Evolutionary conservation across 768 basidiomycete species (phyloP), one percentile per base, ranked within the genome.

Genomic region (Lactarius deliciosus): DNA sequence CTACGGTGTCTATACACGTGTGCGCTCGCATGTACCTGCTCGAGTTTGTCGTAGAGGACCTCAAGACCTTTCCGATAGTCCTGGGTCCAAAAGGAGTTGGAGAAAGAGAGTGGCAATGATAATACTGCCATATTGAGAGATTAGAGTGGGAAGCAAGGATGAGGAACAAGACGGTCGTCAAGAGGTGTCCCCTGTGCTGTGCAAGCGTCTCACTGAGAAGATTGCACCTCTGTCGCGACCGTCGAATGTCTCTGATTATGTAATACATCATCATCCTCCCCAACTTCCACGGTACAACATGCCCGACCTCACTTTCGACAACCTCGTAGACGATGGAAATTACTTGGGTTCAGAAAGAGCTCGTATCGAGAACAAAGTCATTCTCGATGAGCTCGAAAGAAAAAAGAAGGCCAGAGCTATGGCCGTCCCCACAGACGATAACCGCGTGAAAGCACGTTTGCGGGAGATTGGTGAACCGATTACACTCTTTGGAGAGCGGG

Each of bases 341-440:
- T 90, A 89, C 72, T 74, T 85, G 25, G 87, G 88, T 66, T 83
- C 89, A 13, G 91, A 93, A 69, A 79, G 91, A 50, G 91, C 90
- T 64, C 82, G 86, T 71, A 75, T 87, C 60, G 91, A 92, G 76
- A 93, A 94, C 80, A 88, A 90, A 73, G 89, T 90, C 70, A 86
- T 98, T 61, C 82, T 98, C 57, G 92, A 94, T 74, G 95, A 97
- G 77, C 86, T 99, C n/a, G 97, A 99, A 75, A 85, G 96, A 70
- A 97, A 96, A 83, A 97, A 97, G 82, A 90, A 94, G 73, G 91
- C 96, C 15, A 84, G 97, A 69, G 89, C 83, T 66, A 85, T 98
- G 79, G 97, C 96, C 8, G 94, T 98, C 11, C 97, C 97, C 9
- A 99, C 97, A 8, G 96, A 98, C 77, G 97, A 98, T 77, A 90